phyloP scores from a whole-genome alignment of 305 asterid species.

The Salvia sclarea region DNA sequence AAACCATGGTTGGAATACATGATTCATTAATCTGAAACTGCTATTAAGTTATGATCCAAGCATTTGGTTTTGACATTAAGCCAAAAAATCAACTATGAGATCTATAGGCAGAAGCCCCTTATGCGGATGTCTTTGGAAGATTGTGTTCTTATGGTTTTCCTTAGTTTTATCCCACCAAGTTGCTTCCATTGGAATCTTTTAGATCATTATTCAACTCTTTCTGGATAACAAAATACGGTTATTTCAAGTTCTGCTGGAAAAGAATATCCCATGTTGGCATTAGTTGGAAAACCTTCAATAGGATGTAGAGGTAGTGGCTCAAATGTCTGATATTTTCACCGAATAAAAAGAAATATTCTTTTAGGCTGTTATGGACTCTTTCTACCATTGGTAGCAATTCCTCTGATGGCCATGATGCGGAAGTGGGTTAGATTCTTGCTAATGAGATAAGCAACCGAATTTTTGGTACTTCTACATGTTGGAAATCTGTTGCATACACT shows the following conservation, averaged over 20 bases:
- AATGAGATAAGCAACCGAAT: background rate
- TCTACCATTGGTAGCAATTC: background rate
- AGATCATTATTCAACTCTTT: background rate
- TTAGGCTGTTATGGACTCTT: background rate
- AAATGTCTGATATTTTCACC: conserved; percentile 11
- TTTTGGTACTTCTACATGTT: conserved; percentile 16
- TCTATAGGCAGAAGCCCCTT: background rate
- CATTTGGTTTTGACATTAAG: background rate
- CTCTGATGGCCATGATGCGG: background rate
- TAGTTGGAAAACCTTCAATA: background rate
- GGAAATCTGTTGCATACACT: background rate
- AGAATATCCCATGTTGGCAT: background rate
- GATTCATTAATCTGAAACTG: background rate
- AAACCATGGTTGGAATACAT: background rate
- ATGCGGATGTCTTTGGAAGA: background rate
- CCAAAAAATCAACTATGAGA: background rate
- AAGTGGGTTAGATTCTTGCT: background rate
- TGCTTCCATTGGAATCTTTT: background rate
- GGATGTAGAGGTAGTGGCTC: background rate
- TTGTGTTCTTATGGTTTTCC: background rate
- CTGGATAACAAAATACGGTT: background rate
- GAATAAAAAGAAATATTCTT: background rate
- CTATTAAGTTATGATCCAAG: background rate
- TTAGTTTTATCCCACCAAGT: background rate
- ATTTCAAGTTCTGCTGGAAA: background rate